Percentiles rank a stretch among this genome's conserved stretches.
Evolutionary conservation across 495 filamentous ascomycete species (phyloP).

Genomic region (Penicillium paradoxum): DNA sequence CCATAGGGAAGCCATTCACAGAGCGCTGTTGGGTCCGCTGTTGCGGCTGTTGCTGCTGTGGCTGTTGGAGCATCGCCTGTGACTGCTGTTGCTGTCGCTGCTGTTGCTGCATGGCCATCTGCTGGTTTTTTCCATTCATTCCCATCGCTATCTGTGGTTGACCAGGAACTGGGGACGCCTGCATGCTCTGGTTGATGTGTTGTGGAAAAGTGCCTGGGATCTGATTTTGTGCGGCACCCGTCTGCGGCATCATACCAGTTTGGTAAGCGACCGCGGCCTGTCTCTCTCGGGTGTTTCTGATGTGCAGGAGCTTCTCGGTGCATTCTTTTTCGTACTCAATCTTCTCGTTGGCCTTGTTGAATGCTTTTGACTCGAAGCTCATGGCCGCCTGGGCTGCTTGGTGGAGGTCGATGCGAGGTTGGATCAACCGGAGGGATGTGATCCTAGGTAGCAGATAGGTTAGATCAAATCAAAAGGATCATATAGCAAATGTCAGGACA

Average conservation of each 20-base stretch:
- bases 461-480: not conserved
- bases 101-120: constrained; percentile 29
- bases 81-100: constrained; percentile 27
- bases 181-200: constrained; percentile 51
- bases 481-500: constrained; percentile 2
- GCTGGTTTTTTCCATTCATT: constrained; percentile 42
- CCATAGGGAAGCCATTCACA: constrained; percentile 21
- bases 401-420: constrained; percentile 40
- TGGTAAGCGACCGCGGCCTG: constrained; percentile 42
- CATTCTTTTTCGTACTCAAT: constrained; percentile 45
- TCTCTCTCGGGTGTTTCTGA: constrained; percentile 42
- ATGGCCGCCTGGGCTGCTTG: constrained; percentile 43
- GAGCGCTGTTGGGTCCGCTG: constrained; percentile 36
- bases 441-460: constrained; percentile 28
- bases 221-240: constrained; percentile 37
- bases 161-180: constrained; percentile 45
- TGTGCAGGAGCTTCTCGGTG: constrained; percentile 45
- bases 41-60: constrained; percentile 14
- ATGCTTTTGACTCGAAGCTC: constrained; percentile 44
- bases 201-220: constrained; percentile 41
- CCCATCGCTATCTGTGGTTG: constrained; percentile 43
- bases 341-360: constrained; percentile 42
- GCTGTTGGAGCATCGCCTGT: constrained; percentile 31
- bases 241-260: constrained; percentile 43
- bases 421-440: constrained; percentile 46